phyloP scores from a whole-genome alignment of 441 rosid genomes.

The Mallotus repandus region DNA sequence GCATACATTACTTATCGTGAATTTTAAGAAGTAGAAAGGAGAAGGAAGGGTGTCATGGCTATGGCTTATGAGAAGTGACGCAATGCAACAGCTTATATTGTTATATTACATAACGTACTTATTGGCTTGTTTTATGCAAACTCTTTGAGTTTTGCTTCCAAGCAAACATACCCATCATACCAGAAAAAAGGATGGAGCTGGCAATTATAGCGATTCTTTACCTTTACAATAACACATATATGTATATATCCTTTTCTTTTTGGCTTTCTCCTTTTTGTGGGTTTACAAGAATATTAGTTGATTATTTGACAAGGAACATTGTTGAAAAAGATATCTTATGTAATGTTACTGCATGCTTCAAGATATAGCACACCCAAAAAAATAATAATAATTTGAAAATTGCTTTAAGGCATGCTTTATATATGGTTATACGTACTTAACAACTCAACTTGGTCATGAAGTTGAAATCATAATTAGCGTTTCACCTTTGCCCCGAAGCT shows the following conservation, averaged over 20 bases:
- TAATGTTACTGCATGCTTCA: too few species aligned
- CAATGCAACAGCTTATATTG: background rate
- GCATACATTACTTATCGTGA: too few species aligned
- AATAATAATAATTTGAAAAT: too few species aligned
- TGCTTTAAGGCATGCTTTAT: background rate
- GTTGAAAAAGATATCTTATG: background rate
- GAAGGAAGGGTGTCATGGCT: background rate
- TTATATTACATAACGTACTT: background rate
- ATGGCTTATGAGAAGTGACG: background rate
- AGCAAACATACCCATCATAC: conserved; percentile 1
- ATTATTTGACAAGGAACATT: background rate
- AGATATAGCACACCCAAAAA: too few species aligned
- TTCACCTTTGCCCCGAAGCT: too few species aligned
- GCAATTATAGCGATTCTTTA: background rate
- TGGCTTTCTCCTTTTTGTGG: background rate
- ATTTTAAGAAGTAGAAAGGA: background rate
- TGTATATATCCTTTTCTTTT: too few species aligned
- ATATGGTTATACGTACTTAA: too few species aligned
- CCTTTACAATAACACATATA: background rate
- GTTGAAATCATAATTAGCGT: too few species aligned
- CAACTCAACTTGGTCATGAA: too few species aligned
- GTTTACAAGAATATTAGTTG: background rate
- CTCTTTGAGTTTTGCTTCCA: background rate
- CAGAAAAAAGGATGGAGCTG: background rate
- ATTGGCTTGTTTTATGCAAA: background rate